phyloP scores from a whole-genome alignment of 2,329 filamentous ascomycete genomes.

The Penicillium sp. region DNA sequence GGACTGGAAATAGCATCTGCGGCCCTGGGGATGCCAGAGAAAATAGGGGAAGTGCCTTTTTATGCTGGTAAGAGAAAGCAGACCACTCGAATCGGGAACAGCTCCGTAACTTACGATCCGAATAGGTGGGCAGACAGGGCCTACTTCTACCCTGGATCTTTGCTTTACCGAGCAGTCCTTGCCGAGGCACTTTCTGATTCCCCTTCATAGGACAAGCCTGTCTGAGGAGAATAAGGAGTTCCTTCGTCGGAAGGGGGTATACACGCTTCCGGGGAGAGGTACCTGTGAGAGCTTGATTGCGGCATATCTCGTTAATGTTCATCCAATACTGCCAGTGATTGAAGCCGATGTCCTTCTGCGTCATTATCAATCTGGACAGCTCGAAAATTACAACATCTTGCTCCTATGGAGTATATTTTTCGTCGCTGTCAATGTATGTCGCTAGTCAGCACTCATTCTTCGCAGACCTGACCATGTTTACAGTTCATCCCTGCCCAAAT shows the following conservation, averaged over 20 bases:
- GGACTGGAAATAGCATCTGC: constrained; percentile 32
- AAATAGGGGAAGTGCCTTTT: constrained; percentile 28
- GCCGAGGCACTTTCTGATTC: neutral
- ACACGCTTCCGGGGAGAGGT: neutral
- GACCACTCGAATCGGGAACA: neutral
- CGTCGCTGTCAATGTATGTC: constrained; percentile 39
- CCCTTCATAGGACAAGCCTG: neutral
- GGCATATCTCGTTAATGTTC: constrained; percentile 37
- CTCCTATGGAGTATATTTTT: constrained; percentile 49
- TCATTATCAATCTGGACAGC: constrained; percentile 32
- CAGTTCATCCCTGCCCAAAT: constrained; percentile 32
- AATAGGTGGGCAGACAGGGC: constrained; percentile 30
- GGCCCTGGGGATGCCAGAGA: constrained; percentile 25
- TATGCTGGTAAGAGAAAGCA: constrained; percentile 26
- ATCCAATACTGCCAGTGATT: constrained; percentile 44
- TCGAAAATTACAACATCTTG: constrained; percentile 39
- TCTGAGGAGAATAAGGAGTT: neutral
- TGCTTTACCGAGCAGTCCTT: neutral
- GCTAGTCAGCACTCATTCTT: neutral
- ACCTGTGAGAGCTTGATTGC: neutral
- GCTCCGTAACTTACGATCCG: neutral
- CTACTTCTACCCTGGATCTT: constrained; percentile 17
- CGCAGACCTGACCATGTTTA: constrained; percentile 1
- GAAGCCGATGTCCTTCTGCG: constrained; percentile 37
- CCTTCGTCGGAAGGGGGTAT: neutral